phyloP scores from a whole-genome alignment of 306 rosid genomes.

The Castanopsis chinensis region DNA sequence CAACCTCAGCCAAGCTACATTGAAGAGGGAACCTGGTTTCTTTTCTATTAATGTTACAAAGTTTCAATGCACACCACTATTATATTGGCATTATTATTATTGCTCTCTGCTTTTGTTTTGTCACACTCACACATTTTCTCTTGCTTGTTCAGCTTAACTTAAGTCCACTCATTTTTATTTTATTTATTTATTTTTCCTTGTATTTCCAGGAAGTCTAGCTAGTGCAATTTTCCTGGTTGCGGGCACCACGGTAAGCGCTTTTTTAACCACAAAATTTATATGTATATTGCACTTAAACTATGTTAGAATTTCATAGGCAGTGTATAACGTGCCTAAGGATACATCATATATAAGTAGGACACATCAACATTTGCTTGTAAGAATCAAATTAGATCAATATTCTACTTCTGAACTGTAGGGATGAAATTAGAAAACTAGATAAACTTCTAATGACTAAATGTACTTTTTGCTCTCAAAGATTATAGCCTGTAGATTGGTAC shows the following conservation, averaged over 20 bases:
- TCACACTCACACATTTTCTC: not conserved
- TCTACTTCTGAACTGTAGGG: too few species aligned
- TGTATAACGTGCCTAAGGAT: too few species aligned
- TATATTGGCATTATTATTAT: not conserved
- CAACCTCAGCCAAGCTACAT: constrained; percentile 64
- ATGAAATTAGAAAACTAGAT: too few species aligned
- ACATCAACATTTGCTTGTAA: not conserved
- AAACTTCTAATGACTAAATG: too few species aligned
- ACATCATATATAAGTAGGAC: not conserved
- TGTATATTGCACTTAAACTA: too few species aligned
- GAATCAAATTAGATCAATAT: too few species aligned
- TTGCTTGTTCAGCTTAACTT: not conserved
- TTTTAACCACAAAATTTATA: not conserved
- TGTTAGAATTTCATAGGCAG: too few species aligned
- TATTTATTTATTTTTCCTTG: not conserved
- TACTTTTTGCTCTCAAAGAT: too few species aligned
- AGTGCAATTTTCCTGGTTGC: constrained; percentile 69
- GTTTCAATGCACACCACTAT: too few species aligned
- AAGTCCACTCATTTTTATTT: not conserved
- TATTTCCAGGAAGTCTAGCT: constrained; percentile 57
- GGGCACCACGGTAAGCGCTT: constrained; percentile 59
- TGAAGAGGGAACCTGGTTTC: constrained; percentile 77
- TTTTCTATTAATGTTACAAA: not conserved
- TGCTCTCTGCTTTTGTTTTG: not conserved
- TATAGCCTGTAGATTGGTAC: too few species aligned